Percentiles rank a stretch among this genome's conserved stretches.
phyloP scores from a whole-genome alignment of 73 alveolate species.

The Tetrahymena borealis region DNA sequence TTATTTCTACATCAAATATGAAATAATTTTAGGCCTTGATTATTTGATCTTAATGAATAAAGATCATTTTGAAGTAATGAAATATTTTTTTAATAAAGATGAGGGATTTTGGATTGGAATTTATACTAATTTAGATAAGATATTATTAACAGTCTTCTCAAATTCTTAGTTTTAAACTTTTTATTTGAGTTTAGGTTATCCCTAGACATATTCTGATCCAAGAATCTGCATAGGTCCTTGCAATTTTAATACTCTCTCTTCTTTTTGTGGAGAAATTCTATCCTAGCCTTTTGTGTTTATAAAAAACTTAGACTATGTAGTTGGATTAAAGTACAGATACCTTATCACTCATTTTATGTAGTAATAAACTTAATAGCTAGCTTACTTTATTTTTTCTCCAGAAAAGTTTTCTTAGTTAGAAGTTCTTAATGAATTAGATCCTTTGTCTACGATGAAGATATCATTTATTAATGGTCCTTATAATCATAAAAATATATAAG shows the following conservation, averaged over 20 bases:
- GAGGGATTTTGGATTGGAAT: background rate
- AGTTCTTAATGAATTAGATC: too few relatives aligned
- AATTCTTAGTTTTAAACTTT: background rate
- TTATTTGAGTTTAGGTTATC: background rate
- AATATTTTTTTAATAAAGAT: background rate
- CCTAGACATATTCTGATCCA: background rate
- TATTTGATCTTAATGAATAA: too few relatives aligned
- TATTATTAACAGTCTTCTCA: background rate
- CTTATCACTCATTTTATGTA: too few relatives aligned
- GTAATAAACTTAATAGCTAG: too few relatives aligned
- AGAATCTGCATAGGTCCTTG: background rate
- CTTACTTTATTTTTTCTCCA: too few relatives aligned
- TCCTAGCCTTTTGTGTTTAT: background rate
- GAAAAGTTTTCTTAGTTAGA: too few relatives aligned
- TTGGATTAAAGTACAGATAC: background rate
- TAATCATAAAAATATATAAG: too few relatives aligned
- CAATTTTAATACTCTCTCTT: background rate
- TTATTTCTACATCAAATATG: background rate
- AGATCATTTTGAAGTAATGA: too few relatives aligned
- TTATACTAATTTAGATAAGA: background rate
- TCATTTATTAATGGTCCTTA: too few relatives aligned
- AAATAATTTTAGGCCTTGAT: too few relatives aligned
- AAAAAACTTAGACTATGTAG: background rate
- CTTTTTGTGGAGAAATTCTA: background rate
- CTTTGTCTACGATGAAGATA: too few relatives aligned